These are phyloP conservation scores for Cystobasidium sp. DNA, from an alignment of 1,284 basidiomycete species.

Conservation along the genomic window DNA sequence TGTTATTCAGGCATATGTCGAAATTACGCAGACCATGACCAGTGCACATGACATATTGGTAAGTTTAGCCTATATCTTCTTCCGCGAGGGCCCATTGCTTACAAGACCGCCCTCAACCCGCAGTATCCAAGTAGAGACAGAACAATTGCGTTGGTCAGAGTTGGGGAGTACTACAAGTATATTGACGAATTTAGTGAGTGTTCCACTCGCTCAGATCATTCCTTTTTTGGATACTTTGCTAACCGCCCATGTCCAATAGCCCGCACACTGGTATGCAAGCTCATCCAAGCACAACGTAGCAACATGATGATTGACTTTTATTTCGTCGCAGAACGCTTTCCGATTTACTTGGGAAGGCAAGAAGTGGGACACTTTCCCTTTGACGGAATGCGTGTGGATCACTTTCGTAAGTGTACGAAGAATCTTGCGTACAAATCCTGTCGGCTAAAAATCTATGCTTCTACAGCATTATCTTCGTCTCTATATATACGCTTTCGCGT, in stretches of 20 bases:
- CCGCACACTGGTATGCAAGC: slow-evolving; percentile 9
- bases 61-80: not conserved
- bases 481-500: slow-evolving; percentile 59
- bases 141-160: slow-evolving; percentile 56
- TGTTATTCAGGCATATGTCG: slow-evolving; percentile 50
- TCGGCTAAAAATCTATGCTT: slow-evolving; percentile 32
- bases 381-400: slow-evolving; percentile 52
- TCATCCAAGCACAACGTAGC: not conserved
- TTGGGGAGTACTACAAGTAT: slow-evolving; percentile 59
- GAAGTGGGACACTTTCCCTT: slow-evolving; percentile 53
- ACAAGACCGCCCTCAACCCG: no score
- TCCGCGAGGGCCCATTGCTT: no score
- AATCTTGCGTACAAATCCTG: not conserved
- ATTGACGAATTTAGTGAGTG: slow-evolving; percentile 55
- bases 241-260: not conserved
- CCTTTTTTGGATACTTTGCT: not conserved
- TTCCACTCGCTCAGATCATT: slow-evolving; percentile 33
- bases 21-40: slow-evolving; percentile 56
- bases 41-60: slow-evolving; percentile 58
- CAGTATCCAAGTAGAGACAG: slow-evolving; percentile 57
- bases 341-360: slow-evolving; percentile 55
- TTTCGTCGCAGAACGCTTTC: slow-evolving; percentile 49
- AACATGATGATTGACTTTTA: not conserved
- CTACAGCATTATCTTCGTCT: slow-evolving; percentile 58
- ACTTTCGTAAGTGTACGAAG: slow-evolving; percentile 45